A percentile compares a stretch with the other conserved stretches of the same genome.
phyloP scores from a whole-genome alignment of 345 rosid genomes.

The Rhodomyrtus tomentosa region DNA sequence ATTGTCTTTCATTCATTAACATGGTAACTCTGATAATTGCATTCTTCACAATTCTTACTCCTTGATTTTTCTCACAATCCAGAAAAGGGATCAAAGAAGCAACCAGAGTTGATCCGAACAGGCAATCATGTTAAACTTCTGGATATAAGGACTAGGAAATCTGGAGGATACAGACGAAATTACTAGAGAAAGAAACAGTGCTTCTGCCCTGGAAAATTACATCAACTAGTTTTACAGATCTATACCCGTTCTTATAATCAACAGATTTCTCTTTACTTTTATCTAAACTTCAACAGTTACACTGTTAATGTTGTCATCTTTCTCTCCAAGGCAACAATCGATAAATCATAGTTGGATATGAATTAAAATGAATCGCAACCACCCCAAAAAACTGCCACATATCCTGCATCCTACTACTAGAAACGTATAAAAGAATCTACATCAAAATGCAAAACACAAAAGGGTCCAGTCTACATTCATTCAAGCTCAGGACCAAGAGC shows the following conservation, averaged over 20 bases:
- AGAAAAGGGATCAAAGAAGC: background rate
- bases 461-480: background rate
- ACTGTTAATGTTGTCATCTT: background rate
- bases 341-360: background rate
- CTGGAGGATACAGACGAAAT: background rate
- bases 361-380: background rate
- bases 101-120: background rate
- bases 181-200: background rate
- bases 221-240: background rate
- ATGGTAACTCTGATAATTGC: background rate
- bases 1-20: conserved; percentile 15
- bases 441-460: background rate
- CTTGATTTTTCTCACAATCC: background rate
- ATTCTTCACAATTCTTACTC: background rate
- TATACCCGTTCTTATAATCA: background rate
- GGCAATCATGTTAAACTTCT: background rate
- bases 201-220: background rate
- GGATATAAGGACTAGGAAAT: background rate
- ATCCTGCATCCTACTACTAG: background rate
- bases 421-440: background rate
- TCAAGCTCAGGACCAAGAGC: background rate
- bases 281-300: background rate
- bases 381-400: background rate
- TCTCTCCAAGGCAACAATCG: background rate
- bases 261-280: background rate